Percentiles rank a stretch among this genome's conserved stretches.
Evolutionary conservation across 73 alveolate genomes (phyloP).

Genomic region (Paramecium tetraurelia): DNA sequence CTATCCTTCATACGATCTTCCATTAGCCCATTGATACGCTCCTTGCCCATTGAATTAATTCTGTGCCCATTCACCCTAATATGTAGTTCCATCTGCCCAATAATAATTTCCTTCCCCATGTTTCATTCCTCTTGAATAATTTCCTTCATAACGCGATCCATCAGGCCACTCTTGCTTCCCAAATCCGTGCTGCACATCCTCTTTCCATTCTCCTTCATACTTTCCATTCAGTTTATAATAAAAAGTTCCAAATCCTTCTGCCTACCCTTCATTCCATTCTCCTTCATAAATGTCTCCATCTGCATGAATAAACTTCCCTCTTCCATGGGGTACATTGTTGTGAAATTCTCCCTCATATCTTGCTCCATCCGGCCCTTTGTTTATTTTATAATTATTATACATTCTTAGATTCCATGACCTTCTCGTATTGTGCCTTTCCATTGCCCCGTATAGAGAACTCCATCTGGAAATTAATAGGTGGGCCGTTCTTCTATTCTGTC

Average conservation of each 20-base stretch:
- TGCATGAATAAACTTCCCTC: slow-evolving; percentile 64
- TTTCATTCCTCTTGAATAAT: slow-evolving; percentile 67
- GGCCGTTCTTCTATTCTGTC: slow-evolving; percentile 62
- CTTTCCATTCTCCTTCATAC: slow-evolving; percentile 76
- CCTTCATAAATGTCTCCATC: slow-evolving; percentile 72
- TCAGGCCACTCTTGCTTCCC: slow-evolving; percentile 71
- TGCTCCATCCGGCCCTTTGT: slow-evolving; percentile 63
- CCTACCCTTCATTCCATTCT: slow-evolving; percentile 62
- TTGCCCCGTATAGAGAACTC: background rate
- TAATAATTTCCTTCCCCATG: slow-evolving; percentile 72
- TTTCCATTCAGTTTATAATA: slow-evolving; percentile 60
- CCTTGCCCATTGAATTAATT: slow-evolving; percentile 74
- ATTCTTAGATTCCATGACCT: slow-evolving; percentile 2
- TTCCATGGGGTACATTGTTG: slow-evolving; percentile 58
- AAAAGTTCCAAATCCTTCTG: slow-evolving; percentile 74
- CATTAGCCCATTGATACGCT: slow-evolving; percentile 70
- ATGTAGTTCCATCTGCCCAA: slow-evolving; percentile 79
- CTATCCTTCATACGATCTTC: slow-evolving; percentile 69
- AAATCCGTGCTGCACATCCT: slow-evolving; percentile 72
- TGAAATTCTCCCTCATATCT: slow-evolving; percentile 62
- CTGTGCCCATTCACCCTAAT: slow-evolving; percentile 73
- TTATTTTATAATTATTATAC: background rate
- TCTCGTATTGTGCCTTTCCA: slow-evolving; percentile 29
- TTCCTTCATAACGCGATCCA: slow-evolving; percentile 69
- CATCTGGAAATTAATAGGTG: background rate